Conservation (phyloP, 306 rosid species). For the Ammopiptanthus mongolicus region DNA sequence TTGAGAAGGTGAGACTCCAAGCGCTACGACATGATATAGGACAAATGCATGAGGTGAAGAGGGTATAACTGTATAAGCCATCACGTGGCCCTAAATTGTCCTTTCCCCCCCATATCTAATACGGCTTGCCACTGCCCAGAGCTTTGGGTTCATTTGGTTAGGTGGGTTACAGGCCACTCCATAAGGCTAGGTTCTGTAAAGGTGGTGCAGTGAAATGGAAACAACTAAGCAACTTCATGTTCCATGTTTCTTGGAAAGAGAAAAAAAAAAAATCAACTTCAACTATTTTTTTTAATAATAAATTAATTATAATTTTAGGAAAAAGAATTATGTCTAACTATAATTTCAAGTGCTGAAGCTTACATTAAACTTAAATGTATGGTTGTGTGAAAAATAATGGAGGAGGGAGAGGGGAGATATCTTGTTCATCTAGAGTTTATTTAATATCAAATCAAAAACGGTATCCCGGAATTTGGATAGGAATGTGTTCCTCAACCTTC, state of each 20-base stretch:
- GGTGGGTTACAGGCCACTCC: constrained; percentile 23
- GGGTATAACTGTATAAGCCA: not conserved
- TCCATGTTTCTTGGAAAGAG: constrained; percentile 1
- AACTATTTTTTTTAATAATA: not conserved
- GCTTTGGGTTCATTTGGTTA: constrained; percentile 28
- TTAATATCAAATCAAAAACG: not conserved
- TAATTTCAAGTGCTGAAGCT: not conserved
- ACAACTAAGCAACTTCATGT: not conserved
- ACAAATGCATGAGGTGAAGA: constrained; percentile 16
- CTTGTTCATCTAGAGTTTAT: not conserved
- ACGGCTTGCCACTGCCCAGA: constrained; percentile 26
- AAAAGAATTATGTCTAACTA: not conserved
- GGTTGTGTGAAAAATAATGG: not conserved
- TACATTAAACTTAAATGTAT: not conserved
- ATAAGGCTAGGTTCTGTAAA: constrained; percentile 1
- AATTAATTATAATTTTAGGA: too few relatives aligned
- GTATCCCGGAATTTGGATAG: too few relatives aligned
- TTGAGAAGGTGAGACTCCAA: not conserved
- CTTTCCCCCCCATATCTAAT: constrained; percentile 15
- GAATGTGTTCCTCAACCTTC: too few relatives aligned
- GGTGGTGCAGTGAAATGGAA: not conserved
- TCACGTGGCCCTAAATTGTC: constrained; percentile 55
- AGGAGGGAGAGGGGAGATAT: too few relatives aligned
- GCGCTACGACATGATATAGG: not conserved
- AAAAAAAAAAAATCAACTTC: not conserved